A percentile compares a stretch with the other conserved stretches of the same genome.
phyloP scores from a whole-genome alignment of 352 stramenopile species.

The Phytophthora cryptogea region DNA sequence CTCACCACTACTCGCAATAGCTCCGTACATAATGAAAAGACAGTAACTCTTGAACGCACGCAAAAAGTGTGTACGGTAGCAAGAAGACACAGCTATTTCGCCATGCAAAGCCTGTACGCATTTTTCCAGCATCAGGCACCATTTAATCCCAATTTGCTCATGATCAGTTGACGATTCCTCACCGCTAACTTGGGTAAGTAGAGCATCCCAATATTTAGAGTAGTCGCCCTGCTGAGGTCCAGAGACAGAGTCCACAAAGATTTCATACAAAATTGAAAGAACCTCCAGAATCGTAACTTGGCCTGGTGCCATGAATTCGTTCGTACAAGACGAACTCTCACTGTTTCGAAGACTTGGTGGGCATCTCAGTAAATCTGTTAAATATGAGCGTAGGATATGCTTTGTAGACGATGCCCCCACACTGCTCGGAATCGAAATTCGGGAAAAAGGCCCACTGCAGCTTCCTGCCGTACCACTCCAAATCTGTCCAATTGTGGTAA shows the following conservation, averaged over 20 bases:
- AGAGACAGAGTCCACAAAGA: conserved; percentile 16
- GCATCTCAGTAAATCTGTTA: conserved; percentile 24
- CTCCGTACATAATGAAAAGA: conserved; percentile 16
- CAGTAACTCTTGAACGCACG: conserved; percentile 36
- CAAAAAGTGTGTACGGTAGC: conserved; percentile 24
- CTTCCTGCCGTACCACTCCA: conserved; percentile 10
- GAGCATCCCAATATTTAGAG: conserved; percentile 27
- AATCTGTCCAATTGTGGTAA: conserved; percentile 25
- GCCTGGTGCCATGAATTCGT: neutral
- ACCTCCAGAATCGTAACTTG: conserved; percentile 14
- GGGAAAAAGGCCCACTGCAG: neutral
- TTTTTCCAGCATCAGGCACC: conserved; percentile 35
- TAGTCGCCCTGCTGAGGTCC: conserved; percentile 8
- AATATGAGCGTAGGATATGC: conserved; percentile 31
- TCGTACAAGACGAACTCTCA: neutral
- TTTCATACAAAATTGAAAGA: conserved; percentile 32
- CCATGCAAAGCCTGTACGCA: conserved; percentile 18
- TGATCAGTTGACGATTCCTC: neutral
- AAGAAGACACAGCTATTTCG: neutral
- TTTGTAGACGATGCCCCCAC: conserved; percentile 13
- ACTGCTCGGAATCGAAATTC: neutral
- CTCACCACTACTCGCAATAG: conserved; percentile 37
- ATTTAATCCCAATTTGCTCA: conserved; percentile 27
- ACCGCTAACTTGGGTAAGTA: conserved; percentile 15
- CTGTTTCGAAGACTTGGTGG: conserved; percentile 1